A percentile compares a stretch with the other conserved stretches of the same genome.
Conservation (phyloP, 2,329 filamentous ascomycete species). For the Cephalotrichum gorgonifer region DNA sequence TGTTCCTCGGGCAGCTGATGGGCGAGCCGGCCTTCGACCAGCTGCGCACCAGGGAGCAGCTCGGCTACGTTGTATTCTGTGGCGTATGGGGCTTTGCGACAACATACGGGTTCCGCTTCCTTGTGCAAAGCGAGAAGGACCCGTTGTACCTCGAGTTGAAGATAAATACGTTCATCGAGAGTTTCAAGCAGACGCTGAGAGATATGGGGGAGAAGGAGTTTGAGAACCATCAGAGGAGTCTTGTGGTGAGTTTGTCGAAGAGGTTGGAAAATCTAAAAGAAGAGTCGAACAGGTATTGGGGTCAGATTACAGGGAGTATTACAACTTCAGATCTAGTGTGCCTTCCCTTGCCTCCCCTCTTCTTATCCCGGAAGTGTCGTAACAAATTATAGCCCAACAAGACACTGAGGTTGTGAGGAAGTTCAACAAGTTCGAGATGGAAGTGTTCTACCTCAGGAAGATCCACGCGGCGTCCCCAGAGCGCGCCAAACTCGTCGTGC, state of each 20-base stretch:
- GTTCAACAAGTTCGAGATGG: constrained; percentile 69
- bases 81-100: constrained; percentile 62
- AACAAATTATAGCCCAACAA: constrained; percentile 43
- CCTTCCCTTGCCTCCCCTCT: constrained; percentile 8
- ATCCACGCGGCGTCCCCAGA: constrained; percentile 63
- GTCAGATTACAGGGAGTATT: constrained; percentile 76
- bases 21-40: constrained; percentile 93
- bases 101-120: constrained; percentile 74
- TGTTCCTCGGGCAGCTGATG: constrained; percentile 80
- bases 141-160: constrained; percentile 76
- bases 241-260: constrained; percentile 79
- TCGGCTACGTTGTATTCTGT: constrained; percentile 93
- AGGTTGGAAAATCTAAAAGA: constrained; percentile 86
- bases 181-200: constrained; percentile 54
- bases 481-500: constrained; percentile 75
- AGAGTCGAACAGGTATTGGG: constrained; percentile 76
- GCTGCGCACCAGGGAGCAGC: constrained; percentile 89
- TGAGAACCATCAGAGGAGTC: constrained; percentile 79
- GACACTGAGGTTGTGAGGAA: constrained; percentile 67
- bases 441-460: constrained; percentile 66
- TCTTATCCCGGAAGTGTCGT: background rate
- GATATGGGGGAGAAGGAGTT: constrained; percentile 78
- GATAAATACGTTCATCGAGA: constrained; percentile 73
- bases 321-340: constrained; percentile 80
- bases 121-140: constrained; percentile 86